These are phyloP conservation scores for Colletotrichum sp. DNA, from an alignment of 2,329 filamentous ascomycete genomes.

Conservation along the genomic window DNA sequence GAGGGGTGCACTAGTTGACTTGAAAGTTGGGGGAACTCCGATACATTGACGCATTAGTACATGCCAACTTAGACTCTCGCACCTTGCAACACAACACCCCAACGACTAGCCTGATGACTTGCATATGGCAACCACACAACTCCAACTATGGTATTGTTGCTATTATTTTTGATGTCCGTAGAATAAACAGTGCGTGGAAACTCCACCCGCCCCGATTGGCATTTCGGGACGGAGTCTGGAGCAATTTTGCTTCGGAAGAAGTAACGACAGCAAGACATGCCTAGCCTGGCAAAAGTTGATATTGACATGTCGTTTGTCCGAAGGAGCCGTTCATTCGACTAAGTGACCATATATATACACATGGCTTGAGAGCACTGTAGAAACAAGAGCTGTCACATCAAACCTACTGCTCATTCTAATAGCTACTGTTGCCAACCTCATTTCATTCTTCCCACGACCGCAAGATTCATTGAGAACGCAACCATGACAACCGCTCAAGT, in stretches of 20 bases:
- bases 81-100: not conserved
- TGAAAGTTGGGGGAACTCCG: not conserved
- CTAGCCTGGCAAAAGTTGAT: not conserved
- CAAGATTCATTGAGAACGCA: not conserved
- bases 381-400: accelerated
- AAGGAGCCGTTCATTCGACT: not conserved
- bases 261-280: not conserved
- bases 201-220: not conserved
- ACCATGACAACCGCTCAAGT: not conserved
- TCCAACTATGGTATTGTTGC: not conserved
- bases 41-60: not conserved
- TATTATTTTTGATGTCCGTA: not conserved
- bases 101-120: not conserved
- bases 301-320: not conserved
- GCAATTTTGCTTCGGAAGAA: not conserved
- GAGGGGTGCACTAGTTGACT: not conserved
- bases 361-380: not conserved
- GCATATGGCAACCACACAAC: not conserved
- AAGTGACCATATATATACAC: not conserved
- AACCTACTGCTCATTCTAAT: not conserved
- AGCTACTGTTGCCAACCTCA: not conserved
- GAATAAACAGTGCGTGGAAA: not conserved
- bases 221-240: not conserved
- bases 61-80: not conserved
- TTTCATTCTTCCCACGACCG: not conserved